Percentiles rank a stretch among this genome's conserved stretches.
Evolutionary conservation across 164 flowering plant genomes (phyloP).

Genomic region (Stephania japonica): DNA sequence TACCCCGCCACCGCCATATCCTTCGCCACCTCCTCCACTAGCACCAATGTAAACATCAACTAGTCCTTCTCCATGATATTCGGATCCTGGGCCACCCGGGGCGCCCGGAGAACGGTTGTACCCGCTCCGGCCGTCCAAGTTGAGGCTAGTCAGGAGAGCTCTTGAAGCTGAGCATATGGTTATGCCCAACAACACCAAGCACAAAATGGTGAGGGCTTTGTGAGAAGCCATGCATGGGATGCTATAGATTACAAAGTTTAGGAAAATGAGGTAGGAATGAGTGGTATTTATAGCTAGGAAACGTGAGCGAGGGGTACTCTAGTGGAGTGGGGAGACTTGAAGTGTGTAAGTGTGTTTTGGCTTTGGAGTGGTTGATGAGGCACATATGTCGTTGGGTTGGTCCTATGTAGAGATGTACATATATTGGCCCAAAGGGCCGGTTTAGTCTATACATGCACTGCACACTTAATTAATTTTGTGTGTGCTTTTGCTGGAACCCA

Average conservation of each 20-base stretch:
- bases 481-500: too few relatives aligned
- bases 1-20: not conserved
- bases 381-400: not conserved
- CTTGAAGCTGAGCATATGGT: constrained; percentile 28
- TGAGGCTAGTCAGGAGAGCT: constrained; percentile 19
- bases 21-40: not conserved
- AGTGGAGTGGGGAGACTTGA: too few relatives aligned
- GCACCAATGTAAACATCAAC: not conserved
- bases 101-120: not conserved
- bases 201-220: constrained; percentile 9
- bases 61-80: not conserved
- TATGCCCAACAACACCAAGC: constrained; percentile 20
- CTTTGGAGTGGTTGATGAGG: constrained; percentile 14
- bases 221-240: constrained; percentile 19
- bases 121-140: constrained; percentile 1
- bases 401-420: not conserved
- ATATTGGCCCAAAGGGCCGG: too few relatives aligned
- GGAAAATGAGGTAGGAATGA: not conserved
- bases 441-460: too few relatives aligned
- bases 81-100: not conserved
- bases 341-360: too few relatives aligned
- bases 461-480: not conserved
- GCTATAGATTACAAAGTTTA: not conserved
- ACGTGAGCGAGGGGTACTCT: not conserved
- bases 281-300: constrained; percentile 20